Percentiles rank a stretch among this genome's conserved stretches.
Evolutionary conservation across 2,329 filamentous ascomycete species (phyloP).

Genomic region (Teratosphaeria zuluensis): DNA sequence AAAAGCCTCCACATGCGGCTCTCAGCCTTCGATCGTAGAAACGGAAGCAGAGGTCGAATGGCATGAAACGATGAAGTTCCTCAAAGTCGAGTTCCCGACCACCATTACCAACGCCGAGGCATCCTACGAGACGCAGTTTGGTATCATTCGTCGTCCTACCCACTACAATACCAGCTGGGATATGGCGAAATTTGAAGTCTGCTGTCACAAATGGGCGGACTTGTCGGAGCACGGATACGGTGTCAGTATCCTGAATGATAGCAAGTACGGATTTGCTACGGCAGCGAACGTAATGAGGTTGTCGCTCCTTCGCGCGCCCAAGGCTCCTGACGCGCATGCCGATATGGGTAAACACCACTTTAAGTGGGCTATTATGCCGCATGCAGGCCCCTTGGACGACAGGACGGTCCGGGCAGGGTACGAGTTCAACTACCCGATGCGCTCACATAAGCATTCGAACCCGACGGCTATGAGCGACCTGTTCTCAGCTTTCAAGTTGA

Average conservation of each 20-base stretch:
- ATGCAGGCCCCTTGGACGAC: constrained; percentile 60
- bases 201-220: constrained; percentile 90
- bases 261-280: constrained; percentile 92
- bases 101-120: constrained; percentile 85
- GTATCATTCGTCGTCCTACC: constrained; percentile 77
- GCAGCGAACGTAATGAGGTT: constrained; percentile 82
- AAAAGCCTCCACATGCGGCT: constrained; percentile 50
- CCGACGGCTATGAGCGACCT: constrained; percentile 21
- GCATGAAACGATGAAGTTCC: constrained; percentile 93
- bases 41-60: constrained; percentile 85
- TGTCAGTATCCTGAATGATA: constrained; percentile 87
- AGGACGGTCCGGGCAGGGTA: constrained; percentile 73
- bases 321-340: constrained; percentile 84
- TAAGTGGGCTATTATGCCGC: constrained; percentile 83
- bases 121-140: constrained; percentile 90
- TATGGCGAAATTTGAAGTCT: constrained; percentile 97
- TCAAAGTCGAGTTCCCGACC: constrained; percentile 97
- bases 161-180: constrained; percentile 98
- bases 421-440: constrained; percentile 80
- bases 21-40: constrained; percentile 57
- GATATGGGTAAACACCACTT: constrained; percentile 82
- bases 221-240: constrained; percentile 80
- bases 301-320: constrained; percentile 74
- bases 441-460: constrained; percentile 36
- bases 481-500: constrained; percentile 55